Evolutionary conservation across 176 grass and related monocot genomes (phyloP), one percentile per base, ranked within the genome.

Genomic region (Juncus inflexus): DNA sequence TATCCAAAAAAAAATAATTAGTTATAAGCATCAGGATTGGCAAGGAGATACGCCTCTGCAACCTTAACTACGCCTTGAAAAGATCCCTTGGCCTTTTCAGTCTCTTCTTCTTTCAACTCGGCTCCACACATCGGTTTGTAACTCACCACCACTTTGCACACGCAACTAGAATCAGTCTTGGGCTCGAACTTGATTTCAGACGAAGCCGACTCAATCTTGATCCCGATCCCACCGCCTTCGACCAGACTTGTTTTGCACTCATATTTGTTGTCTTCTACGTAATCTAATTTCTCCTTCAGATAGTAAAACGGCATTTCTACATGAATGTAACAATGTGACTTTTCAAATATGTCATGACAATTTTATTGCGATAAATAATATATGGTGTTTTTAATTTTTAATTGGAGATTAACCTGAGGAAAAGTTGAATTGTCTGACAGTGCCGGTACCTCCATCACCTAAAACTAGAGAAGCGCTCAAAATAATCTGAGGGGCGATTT

Each of bases 391-490:
- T 19, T 51, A 66, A 45, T 66, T 66, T 15, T 4, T 8, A 11
- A 10, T 50, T 50, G 10, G 3, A 4, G 11, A 9, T 41, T 2
- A 79, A 95, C 85, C 76, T 39, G 79, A 73, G 49, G 79, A 71
- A 70, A 95, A 92, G 67, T 95, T 89, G 79, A 95, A 85, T 65
- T 86, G 79, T 60, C 85, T 95, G 11, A 83, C 51, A 60, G 61
- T 77, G 12, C 79, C 77, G 2, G 67, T 70, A 6, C 79, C 79
- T 37, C 86, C 74, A 28, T 28, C 19, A 28, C 19, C 19, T 28
- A 28, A 28, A 0, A 86, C 10, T 6, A 68, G 47, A 12, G 81
- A 35, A 28, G 73, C 82, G 64, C 79, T 83, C 51, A 65, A 47
- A 41, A 95, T 63, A 35, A 86, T 70, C 12, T 86, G n/a, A 3